Percentiles rank a stretch among this genome's conserved stretches.
Evolutionary conservation across 495 filamentous ascomycete species (phyloP).

Genomic region (Lepidopterella palustris): DNA sequence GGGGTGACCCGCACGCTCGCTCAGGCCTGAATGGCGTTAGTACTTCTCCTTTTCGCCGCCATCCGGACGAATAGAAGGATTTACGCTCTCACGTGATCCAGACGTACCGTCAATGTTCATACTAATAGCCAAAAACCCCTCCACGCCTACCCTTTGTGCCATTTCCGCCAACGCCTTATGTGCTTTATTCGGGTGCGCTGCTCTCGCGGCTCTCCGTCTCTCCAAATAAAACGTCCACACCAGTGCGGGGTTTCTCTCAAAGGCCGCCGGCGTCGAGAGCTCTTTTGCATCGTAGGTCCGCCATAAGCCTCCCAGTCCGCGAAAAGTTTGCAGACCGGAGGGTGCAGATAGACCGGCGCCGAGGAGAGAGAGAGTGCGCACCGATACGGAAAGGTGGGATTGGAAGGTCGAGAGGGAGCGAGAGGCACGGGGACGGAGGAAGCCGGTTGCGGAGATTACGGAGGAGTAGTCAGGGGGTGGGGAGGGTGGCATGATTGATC

Average conservation of each 20-base stretch:
- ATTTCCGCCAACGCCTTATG: conserved; percentile 70
- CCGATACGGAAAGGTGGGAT: too few relatives aligned
- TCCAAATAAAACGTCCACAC: conserved; percentile 86
- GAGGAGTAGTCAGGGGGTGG: conserved; percentile 7
- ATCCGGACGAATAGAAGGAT: too few relatives aligned
- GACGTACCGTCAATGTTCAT: conserved; percentile 74
- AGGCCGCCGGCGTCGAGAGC: conserved; percentile 65
- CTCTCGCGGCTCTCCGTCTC: conserved; percentile 67
- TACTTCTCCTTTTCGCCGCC: too few relatives aligned
- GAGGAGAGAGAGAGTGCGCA: conserved; percentile 71
- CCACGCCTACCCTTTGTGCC: conserved; percentile 47
- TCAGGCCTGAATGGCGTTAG: background rate
- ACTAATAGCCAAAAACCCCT: conserved; percentile 59
- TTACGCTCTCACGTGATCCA: too few relatives aligned
- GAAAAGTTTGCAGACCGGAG: conserved; percentile 76
- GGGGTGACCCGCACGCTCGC: conserved; percentile 12
- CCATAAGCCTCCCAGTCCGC: conserved; percentile 77
- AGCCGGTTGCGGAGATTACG: conserved; percentile 10
- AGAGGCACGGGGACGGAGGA: conserved; percentile 6
- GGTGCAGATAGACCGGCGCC: conserved; percentile 78
- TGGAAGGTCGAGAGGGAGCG: background rate
- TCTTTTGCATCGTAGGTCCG: conserved; percentile 59
- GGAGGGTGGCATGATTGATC: background rate
- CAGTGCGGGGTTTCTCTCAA: conserved; percentile 51
- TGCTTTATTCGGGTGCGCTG: conserved; percentile 62